A percentile compares a stretch with the other conserved stretches of the same genome.
phyloP scores from a whole-genome alignment of 768 basidiomycete genomes.

The Cyclocybe cylindracea region DNA sequence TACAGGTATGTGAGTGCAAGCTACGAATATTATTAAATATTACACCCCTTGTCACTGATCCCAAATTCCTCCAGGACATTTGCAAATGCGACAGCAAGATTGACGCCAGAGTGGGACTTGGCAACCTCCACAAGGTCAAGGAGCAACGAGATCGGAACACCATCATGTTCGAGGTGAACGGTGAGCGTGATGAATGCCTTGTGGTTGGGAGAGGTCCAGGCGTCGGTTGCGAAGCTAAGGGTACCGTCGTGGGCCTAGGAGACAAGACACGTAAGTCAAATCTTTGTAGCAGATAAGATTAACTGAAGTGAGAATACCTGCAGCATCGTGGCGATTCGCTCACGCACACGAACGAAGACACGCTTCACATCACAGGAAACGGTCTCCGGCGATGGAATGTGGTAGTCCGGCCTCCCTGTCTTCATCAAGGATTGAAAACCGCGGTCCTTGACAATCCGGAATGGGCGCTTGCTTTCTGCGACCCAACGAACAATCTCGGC shows the following conservation, averaged over 20 bases:
- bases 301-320: background rate
- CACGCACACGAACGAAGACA: background rate
- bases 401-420: constrained; percentile 4
- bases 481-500: constrained; percentile 27
- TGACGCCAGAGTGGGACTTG: constrained; percentile 31
- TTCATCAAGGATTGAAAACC: constrained; percentile 8
- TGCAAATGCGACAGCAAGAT: constrained; percentile 32
- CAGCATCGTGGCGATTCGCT: constrained; percentile 4
- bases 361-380: constrained; percentile 5
- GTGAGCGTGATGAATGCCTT: constrained; percentile 28
- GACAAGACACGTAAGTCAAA: background rate
- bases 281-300: background rate
- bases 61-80: constrained; percentile 32
- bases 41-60: constrained; percentile 33
- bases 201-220: constrained; percentile 39
- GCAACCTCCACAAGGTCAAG: constrained; percentile 40
- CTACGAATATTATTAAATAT: constrained; percentile 14
- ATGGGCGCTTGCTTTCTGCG: constrained; percentile 1
- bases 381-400: constrained; percentile 6
- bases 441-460: constrained; percentile 10
- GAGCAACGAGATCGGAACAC: constrained; percentile 22
- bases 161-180: constrained; percentile 33
- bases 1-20: too few species aligned
- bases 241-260: background rate
- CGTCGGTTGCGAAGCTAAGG: constrained; percentile 23